A percentile compares a stretch with the other conserved stretches of the same genome.
Conservation (phyloP, 441 rosid species). For the Brassica balearica region DNA sequence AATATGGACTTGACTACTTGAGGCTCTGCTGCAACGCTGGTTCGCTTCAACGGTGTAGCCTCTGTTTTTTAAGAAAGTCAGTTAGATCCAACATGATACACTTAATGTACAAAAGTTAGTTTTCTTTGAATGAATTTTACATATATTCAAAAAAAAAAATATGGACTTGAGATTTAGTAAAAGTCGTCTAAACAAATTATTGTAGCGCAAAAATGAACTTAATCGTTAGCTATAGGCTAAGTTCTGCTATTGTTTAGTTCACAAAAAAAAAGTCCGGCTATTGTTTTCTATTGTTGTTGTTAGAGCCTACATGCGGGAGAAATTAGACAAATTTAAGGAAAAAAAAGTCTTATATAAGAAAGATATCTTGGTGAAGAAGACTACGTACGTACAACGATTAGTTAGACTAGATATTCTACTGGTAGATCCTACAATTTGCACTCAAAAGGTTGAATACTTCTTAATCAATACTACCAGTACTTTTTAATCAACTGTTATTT, state of each 20-base stretch:
- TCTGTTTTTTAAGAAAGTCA: too few relatives aligned
- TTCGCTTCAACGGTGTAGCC: too few relatives aligned
- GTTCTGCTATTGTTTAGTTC: background rate
- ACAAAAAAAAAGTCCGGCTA: too few relatives aligned
- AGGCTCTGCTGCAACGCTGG: too few relatives aligned
- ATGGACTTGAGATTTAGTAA: too few relatives aligned
- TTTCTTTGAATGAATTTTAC: too few relatives aligned
- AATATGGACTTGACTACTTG: background rate
- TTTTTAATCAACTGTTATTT: background rate
- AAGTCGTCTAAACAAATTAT: background rate
- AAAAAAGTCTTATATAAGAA: background rate
- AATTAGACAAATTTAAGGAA: background rate
- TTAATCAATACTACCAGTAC: background rate
- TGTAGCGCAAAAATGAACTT: background rate
- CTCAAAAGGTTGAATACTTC: background rate
- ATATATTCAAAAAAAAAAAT: too few relatives aligned
- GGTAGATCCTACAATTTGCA: constrained; percentile 1
- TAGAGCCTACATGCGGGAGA: background rate
- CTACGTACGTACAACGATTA: background rate
- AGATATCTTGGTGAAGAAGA: constrained; percentile 2
- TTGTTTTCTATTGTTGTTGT: background rate
- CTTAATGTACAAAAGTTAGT: too few relatives aligned
- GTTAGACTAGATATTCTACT: constrained; percentile 26
- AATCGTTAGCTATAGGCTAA: background rate
- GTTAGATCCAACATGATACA: too few relatives aligned